Evolutionary conservation across 257 asterid species (phyloP).

Genomic region (Henckelia pumila): DNA sequence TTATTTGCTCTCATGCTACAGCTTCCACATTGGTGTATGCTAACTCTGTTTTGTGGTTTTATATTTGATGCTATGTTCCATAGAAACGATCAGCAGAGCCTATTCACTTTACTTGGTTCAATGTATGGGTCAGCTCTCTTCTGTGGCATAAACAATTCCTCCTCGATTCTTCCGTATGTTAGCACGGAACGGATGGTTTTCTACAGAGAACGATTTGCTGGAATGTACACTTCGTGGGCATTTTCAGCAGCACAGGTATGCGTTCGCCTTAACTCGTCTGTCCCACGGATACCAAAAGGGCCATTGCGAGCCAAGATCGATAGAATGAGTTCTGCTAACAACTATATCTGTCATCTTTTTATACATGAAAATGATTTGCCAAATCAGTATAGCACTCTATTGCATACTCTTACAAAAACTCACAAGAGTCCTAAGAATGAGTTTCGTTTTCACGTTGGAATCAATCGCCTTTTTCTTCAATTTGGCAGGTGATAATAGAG

Average conservation of each 20-base stretch:
- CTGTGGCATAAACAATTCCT: constrained; percentile 46
- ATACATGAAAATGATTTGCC: no score
- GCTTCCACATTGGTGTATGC: neutral
- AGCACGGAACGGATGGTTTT: constrained; percentile 43
- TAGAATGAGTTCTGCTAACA: no score
- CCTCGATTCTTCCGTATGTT: constrained; percentile 40
- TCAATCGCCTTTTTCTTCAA: neutral
- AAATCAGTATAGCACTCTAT: no score
- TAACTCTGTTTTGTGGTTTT: neutral
- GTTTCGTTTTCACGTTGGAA: neutral
- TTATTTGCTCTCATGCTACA: neutral
- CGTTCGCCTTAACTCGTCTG: neutral
- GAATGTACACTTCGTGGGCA: constrained; percentile 51
- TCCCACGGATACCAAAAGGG: neutral
- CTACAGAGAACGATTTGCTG: constrained; percentile 48
- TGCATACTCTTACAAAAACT: no score
- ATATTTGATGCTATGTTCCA: neutral
- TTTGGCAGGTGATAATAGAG: constrained; percentile 43
- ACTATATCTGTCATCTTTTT: no score
- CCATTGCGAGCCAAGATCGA: neutral
- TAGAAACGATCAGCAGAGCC: constrained; percentile 47
- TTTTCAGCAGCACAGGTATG: constrained; percentile 51
- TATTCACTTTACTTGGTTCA: constrained; percentile 42
- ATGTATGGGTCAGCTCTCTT: constrained; percentile 38
- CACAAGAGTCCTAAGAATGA: neutral